A percentile compares a stretch with the other conserved stretches of the same genome.
Evolutionary conservation across 805 yeast genomes (phyloP).

Genomic region (Starmerella vaccinii): DNA sequence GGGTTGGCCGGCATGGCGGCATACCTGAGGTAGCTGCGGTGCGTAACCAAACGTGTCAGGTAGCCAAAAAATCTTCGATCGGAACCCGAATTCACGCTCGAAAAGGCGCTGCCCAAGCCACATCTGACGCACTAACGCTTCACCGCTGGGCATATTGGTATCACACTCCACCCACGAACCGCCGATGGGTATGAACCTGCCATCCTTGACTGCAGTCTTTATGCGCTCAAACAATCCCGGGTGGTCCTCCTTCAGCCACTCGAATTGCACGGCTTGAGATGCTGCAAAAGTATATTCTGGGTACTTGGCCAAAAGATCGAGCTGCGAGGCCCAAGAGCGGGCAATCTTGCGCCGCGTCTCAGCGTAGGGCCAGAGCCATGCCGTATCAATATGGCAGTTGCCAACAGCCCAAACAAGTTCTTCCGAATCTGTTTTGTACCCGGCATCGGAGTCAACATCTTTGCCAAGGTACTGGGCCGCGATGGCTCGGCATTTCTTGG

Average conservation of each 20-base stretch:
- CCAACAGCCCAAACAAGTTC: conserved; percentile 69
- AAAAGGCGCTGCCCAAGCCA: conserved; percentile 83
- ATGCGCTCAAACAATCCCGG: conserved; percentile 64
- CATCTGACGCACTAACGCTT: conserved; percentile 78
- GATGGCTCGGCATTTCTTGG: conserved; percentile 53
- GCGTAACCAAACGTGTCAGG: conserved; percentile 97
- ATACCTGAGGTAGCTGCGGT: conserved; percentile 87
- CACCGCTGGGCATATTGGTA: conserved; percentile 92
- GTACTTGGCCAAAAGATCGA: conserved; percentile 69
- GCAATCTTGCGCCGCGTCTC: conserved; percentile 89
- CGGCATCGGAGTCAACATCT: conserved; percentile 53
- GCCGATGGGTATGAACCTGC: conserved; percentile 81
- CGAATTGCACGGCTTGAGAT: conserved; percentile 90
- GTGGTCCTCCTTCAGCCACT: conserved; percentile 81
- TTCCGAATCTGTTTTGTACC: conserved; percentile 32
- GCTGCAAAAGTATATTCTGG: conserved; percentile 94
- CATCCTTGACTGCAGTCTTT: conserved; percentile 51
- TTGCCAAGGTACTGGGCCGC: conserved; percentile 60
- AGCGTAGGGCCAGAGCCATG: conserved; percentile 99
- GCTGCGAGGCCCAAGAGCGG: conserved; percentile 90
- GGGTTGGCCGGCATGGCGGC: conserved; percentile 75
- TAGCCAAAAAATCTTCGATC: conserved; percentile 77
- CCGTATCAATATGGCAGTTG: conserved; percentile 94
- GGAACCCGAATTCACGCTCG: conserved; percentile 63
- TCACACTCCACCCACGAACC: conserved; percentile 98